phyloP scores from a whole-genome alignment of 331 rosid genomes.

The Malus hybrid region DNA sequence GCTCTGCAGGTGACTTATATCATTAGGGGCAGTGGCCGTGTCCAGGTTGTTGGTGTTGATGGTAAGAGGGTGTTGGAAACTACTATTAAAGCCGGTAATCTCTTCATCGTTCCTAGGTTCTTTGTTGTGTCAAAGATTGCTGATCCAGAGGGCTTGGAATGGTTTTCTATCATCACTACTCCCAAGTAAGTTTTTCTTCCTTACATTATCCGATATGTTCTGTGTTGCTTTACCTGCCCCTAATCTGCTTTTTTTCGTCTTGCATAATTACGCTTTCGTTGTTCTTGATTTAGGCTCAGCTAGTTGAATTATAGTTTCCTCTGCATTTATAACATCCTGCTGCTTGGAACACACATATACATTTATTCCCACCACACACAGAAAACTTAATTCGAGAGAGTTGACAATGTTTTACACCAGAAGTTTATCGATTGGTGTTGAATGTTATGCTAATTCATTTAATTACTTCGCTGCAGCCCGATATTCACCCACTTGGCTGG shows the following conservation, averaged over 20 bases:
- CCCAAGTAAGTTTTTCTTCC: conserved; percentile 44
- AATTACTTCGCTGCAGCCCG: conserved; percentile 37
- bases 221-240: not conserved
- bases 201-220: not conserved
- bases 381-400: not conserved
- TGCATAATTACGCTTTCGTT: not conserved
- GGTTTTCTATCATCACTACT: conserved; percentile 79
- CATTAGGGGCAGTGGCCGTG: conserved; percentile 63
- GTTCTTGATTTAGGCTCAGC: not conserved
- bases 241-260: not conserved
- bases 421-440: not conserved
- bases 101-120: conserved; percentile 81
- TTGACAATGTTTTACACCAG: not conserved
- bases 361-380: not conserved
- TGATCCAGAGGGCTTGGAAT: conserved; percentile 72
- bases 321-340: not conserved
- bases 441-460: not conserved
- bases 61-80: conserved; percentile 73
- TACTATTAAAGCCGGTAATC: conserved; percentile 52
- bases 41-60: conserved; percentile 63
- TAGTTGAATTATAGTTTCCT: not conserved
- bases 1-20: conserved; percentile 80
- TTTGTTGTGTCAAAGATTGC: conserved; percentile 80
- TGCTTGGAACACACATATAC: not conserved
- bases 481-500: conserved; percentile 82